phyloP scores from a whole-genome alignment of 306 rosid species.

The Acacia confusa region DNA sequence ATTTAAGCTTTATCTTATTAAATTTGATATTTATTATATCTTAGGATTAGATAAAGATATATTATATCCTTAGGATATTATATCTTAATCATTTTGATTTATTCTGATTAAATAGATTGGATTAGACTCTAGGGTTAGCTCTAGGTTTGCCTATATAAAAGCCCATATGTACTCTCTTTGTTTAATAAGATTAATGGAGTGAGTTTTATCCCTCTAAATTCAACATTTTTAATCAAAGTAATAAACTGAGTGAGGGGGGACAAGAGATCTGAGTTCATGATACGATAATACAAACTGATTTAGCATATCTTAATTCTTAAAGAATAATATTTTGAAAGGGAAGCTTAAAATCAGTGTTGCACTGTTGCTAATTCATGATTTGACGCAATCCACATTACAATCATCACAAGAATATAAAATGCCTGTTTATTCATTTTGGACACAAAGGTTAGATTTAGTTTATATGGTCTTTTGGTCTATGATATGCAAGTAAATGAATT shows the following conservation, averaged over 20 bases:
- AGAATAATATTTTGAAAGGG: background rate
- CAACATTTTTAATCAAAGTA: background rate
- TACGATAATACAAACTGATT: background rate
- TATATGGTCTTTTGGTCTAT: background rate
- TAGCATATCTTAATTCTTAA: background rate
- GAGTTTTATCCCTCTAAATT: too few species aligned
- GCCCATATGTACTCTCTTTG: too few species aligned
- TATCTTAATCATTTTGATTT: too few species aligned
- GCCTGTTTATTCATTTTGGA: background rate
- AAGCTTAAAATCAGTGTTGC: background rate
- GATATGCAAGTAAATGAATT: background rate
- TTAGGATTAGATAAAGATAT: too few species aligned
- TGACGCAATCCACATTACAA: background rate
- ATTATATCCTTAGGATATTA: too few species aligned
- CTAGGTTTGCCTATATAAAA: too few species aligned
- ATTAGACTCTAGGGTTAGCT: too few species aligned
- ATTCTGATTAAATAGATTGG: too few species aligned
- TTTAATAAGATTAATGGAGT: too few species aligned
- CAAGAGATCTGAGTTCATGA: background rate
- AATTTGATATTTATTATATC: too few species aligned
- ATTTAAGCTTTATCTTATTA: too few species aligned
- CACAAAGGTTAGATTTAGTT: background rate
- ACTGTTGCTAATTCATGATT: background rate
- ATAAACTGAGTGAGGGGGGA: background rate
- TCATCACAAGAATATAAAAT: background rate